phyloP scores from a whole-genome alignment of 805 yeast genomes.

The Hanseniaspora vineae region DNA sequence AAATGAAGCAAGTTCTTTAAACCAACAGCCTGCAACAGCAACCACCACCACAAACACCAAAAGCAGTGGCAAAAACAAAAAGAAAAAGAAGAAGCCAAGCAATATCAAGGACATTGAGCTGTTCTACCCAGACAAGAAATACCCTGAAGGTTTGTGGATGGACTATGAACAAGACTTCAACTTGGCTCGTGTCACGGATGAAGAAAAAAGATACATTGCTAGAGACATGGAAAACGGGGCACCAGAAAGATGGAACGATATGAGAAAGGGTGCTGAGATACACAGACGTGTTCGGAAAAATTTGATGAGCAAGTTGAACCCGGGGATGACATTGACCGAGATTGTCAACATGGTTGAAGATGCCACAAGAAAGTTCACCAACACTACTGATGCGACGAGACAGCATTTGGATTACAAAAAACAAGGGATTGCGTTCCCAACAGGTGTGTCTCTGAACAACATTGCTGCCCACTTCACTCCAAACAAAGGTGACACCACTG shows the following conservation, averaged over 20 bases:
- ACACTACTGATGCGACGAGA: conserved; percentile 43
- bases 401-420: conserved; percentile 26
- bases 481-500: conserved; percentile 81
- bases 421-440: conserved; percentile 95
- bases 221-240: conserved; percentile 27
- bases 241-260: conserved; percentile 57
- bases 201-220: conserved; percentile 57
- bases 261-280: conserved; percentile 91
- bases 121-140: conserved; percentile 56
- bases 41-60: not conserved
- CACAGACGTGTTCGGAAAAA: conserved; percentile 83
- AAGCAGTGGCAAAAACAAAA: conserved; percentile 39
- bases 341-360: conserved; percentile 84
- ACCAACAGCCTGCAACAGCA: not conserved
- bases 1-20: no score
- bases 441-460: conserved; percentile 88
- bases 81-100: conserved; percentile 40
- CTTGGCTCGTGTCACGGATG: conserved; percentile 65
- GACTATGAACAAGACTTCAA: conserved; percentile 59
- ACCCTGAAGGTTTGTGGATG: conserved; percentile 80
- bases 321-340: conserved; percentile 87
- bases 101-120: conserved; percentile 50
- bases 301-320: conserved; percentile 60
- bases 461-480: conserved; percentile 98
- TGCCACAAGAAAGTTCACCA: conserved; percentile 62